These are phyloP conservation scores for Lasiodiplodia theobromae DNA, from an alignment of 2,329 filamentous ascomycete species.

Conservation along the genomic window DNA sequence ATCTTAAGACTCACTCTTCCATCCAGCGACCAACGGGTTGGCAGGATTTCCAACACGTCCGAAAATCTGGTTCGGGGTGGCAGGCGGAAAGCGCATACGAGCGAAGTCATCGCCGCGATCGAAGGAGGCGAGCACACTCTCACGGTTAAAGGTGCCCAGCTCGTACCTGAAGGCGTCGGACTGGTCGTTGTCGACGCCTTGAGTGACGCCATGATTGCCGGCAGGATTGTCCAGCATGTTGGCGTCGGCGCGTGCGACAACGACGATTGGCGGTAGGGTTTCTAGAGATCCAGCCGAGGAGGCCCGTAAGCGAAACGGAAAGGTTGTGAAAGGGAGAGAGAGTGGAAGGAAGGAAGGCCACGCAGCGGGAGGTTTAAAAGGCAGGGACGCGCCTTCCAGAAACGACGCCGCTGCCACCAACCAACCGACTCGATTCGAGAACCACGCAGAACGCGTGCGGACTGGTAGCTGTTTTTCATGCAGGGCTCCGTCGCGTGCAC, in stretches of 20 bases:
- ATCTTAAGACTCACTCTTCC: slow-evolving; percentile 4
- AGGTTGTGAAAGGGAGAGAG: neutral
- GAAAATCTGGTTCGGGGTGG: neutral
- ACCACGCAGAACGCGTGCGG: neutral
- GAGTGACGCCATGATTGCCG: neutral
- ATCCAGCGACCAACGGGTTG: neutral
- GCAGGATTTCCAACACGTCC: neutral
- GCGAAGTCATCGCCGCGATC: slow-evolving; percentile 6
- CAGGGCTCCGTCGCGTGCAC: neutral
- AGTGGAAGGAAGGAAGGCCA: neutral
- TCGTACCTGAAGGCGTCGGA: slow-evolving; percentile 11
- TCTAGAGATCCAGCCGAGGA: neutral
- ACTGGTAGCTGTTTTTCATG: neutral
- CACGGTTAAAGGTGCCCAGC: slow-evolving; percentile 21
- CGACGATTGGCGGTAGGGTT: neutral
- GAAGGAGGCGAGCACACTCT: slow-evolving; percentile 9
- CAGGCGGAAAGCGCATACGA: neutral
- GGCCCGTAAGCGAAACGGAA: neutral
- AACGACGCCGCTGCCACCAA: neutral
- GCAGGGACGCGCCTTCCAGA: neutral
- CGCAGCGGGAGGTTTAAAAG: neutral
- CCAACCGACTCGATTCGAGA: neutral
- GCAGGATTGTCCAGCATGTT: neutral
- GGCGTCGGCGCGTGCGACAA: neutral
- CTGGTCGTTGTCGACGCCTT: slow-evolving; percentile 13